Evolutionary conservation across 108 stramenopile genomes (phyloP), one percentile per base, ranked within the genome.

Genomic region (Nitzschia palea): DNA sequence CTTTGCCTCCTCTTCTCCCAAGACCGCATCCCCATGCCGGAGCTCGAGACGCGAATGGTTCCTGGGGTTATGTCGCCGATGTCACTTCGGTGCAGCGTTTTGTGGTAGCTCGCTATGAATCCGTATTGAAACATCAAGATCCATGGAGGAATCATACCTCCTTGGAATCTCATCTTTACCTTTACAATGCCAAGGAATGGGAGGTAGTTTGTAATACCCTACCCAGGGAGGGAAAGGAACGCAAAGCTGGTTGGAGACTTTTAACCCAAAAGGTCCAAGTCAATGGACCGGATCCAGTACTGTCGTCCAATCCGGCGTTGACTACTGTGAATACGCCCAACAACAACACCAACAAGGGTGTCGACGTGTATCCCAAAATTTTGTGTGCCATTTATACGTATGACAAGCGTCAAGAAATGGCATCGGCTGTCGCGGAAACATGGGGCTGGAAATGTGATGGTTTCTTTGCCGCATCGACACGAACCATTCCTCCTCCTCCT

Each of bases 361-460:
- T 14, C 55, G 18, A 30, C 4, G 25, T 20, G 15, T 51, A n/a
- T 40, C 59, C 55, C 26, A 27, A 44, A 2, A 44, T 73, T 8
- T 17, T 73, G 30, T 73, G 72, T 52, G 57, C 62, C 14, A 37
- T 73, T 17, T 73, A 73, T 32, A 73, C 72, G 1, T 50, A 57
- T 23, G 65, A 59, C 14, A 51, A 52, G 1, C 31, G 29, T 0
- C 55, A 57, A 26, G 43, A 62, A 4, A 29, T 31, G 2, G 50
- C 63, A 25, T 44, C 25, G 4, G 82, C 70, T 22, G 82, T 86
- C 69, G 65, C 74, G 6, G 82, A 86, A 6, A 86, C 86, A 2
- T 86, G 86, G 86, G 86, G 59, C 4, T 70, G 69, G 69, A 78
- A 76, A 62, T 97, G 96, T 70, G 94, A 97, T 80, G 96, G 96